These are phyloP conservation scores for Cicer judaicum DNA, from an alignment of 306 rosid genomes.

Conservation along the genomic window DNA sequence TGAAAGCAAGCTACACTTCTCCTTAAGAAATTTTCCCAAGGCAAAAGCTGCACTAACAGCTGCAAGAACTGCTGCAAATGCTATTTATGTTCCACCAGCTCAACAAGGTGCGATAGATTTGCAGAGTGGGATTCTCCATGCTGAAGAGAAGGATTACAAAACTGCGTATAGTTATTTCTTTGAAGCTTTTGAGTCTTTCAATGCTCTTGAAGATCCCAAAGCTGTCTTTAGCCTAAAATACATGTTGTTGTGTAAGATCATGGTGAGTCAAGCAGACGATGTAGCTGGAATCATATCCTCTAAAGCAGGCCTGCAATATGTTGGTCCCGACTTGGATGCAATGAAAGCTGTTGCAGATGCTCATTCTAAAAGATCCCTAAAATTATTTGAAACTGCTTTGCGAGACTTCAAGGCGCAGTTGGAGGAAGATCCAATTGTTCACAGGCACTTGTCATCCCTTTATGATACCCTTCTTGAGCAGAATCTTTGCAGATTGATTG, in stretches of 20 bases:
- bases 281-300: slow-evolving; percentile 87
- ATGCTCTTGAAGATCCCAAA: slow-evolving; percentile 88
- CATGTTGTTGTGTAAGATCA: slow-evolving; percentile 87
- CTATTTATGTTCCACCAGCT: slow-evolving; percentile 94
- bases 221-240: slow-evolving; percentile 95
- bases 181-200: slow-evolving; percentile 95
- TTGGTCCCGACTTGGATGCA: slow-evolving; percentile 96
- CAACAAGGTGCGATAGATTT: slow-evolving; percentile 93
- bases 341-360: slow-evolving; percentile 99
- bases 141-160: slow-evolving; percentile 93
- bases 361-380: slow-evolving; percentile 86
- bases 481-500: slow-evolving; percentile 94
- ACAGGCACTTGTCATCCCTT: slow-evolving; percentile 86
- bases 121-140: slow-evolving; percentile 97
- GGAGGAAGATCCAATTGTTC: slow-evolving; percentile 96
- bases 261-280: slow-evolving; percentile 95
- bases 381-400: slow-evolving; percentile 81
- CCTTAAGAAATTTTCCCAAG: slow-evolving; percentile 91
- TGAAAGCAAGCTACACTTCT: slow-evolving; percentile 93
- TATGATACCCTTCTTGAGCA: slow-evolving; percentile 91
- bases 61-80: slow-evolving; percentile 96
- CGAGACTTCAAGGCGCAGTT: slow-evolving; percentile 82
- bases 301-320: slow-evolving; percentile 83
- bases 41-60: slow-evolving; percentile 97
- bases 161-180: slow-evolving; percentile 94